Percentiles rank a stretch among this genome's conserved stretches.
Evolutionary conservation across 202 grass and related monocot genomes (phyloP).

Genomic region (Tripidium arundinaceum): DNA sequence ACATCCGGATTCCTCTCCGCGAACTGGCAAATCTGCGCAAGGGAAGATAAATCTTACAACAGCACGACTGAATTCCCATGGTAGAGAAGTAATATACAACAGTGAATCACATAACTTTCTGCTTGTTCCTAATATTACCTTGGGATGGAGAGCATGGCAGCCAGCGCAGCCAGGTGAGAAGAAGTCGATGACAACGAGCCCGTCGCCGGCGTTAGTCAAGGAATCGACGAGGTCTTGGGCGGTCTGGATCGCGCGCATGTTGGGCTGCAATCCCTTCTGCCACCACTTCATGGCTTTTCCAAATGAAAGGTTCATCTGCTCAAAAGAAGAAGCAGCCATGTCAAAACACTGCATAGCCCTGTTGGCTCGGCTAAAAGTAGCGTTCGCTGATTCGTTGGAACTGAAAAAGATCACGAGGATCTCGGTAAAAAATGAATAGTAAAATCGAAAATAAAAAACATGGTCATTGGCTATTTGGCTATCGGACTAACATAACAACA

Average conservation of each 20-base stretch:
- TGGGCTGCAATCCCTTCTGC: slow-evolving; percentile 67
- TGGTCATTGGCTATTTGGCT: neutral
- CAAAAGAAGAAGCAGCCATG: neutral
- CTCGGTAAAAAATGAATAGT: neutral
- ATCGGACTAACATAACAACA: no score
- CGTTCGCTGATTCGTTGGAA: no score
- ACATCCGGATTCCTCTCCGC: slow-evolving; percentile 59
- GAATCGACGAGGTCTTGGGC: slow-evolving; percentile 71
- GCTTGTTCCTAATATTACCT: slow-evolving; percentile 29
- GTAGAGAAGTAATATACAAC: neutral
- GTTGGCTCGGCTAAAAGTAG: no score
- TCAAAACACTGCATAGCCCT: neutral
- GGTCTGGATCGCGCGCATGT: slow-evolving; percentile 76
- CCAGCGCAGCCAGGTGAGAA: no score
- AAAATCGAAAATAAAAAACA: neutral
- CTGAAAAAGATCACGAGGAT: neutral
- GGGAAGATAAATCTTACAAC: slow-evolving; percentile 11
- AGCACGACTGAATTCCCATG: neutral
- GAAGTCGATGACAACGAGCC: slow-evolving; percentile 71
- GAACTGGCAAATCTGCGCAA: slow-evolving; percentile 63
- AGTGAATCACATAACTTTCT: neutral
- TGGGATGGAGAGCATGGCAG: slow-evolving; percentile 75
- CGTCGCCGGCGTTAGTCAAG: slow-evolving; percentile 52
- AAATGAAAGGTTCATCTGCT: slow-evolving; percentile 61
- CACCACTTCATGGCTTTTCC: slow-evolving; percentile 68